These are phyloP conservation scores for Aspergillus uvarum DNA, from an alignment of 2,329 filamentous ascomycete species.

Conservation along the genomic window DNA sequence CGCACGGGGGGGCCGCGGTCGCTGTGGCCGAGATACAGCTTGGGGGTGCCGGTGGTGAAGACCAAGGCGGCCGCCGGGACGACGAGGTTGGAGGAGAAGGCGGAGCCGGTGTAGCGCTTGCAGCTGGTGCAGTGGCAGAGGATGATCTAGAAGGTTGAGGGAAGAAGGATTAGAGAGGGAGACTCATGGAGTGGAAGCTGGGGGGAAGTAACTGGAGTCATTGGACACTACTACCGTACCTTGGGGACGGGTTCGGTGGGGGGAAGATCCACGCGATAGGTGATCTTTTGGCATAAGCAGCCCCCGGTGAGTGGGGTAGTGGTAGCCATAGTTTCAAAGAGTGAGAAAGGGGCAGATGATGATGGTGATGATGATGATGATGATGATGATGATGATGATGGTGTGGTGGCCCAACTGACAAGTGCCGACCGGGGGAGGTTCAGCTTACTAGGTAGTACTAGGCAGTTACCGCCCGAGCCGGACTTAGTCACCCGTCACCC, in stretches of 20 bases:
- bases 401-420: too few relatives aligned
- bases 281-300: constrained; percentile 13
- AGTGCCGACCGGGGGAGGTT: too few relatives aligned
- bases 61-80: constrained; percentile 14
- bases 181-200: not conserved
- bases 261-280: constrained; percentile 18
- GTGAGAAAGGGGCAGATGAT: not conserved
- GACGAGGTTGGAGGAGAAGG: constrained; percentile 27
- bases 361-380: not conserved
- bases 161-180: not conserved
- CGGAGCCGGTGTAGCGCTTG: constrained; percentile 27
- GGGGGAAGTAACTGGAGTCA: not conserved
- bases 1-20: constrained; percentile 15
- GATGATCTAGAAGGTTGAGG: constrained; percentile 11
- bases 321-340: not conserved
- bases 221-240: constrained; percentile 8
- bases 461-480: too few relatives aligned
- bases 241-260: constrained; percentile 17
- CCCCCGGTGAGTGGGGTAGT: constrained; percentile 5
- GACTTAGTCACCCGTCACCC: too few relatives aligned
- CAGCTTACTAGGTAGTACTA: too few relatives aligned
- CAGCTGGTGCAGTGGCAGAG: constrained; percentile 28
- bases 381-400: too few relatives aligned
- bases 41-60: constrained; percentile 22
- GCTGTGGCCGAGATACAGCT: constrained; percentile 18